Conservation (phyloP, 768 basidiomycete genomes). For the Leccinum uliginosum region DNA sequence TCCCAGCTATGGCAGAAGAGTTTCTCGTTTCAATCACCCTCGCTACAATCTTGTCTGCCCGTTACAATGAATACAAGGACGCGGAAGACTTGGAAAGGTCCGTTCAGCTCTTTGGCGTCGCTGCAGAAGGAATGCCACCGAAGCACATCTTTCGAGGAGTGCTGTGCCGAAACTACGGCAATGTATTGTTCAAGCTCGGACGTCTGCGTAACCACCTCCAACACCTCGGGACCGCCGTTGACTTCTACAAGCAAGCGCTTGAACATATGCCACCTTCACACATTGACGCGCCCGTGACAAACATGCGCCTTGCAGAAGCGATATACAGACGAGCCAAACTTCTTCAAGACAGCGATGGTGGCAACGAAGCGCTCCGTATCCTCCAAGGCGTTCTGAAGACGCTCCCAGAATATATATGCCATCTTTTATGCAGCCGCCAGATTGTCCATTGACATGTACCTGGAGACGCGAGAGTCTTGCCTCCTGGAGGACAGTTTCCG, state of each 20-base stretch:
- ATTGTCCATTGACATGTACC: neutral
- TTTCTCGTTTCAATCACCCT: conserved; percentile 2
- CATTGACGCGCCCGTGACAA: neutral
- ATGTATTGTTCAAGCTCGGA: conserved; percentile 7
- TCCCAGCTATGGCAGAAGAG: conserved; percentile 6
- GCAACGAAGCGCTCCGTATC: neutral
- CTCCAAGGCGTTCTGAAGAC: neutral
- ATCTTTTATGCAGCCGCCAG: neutral
- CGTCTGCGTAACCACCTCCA: neutral
- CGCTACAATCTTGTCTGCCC: conserved; percentile 12
- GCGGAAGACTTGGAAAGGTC: conserved; percentile 14
- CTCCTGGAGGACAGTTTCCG: conserved; percentile 13
- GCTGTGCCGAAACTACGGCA: conserved; percentile 12
- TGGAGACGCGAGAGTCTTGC: neutral
- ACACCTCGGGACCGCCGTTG: conserved; percentile 9
- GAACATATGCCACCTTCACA: conserved; percentile 11
- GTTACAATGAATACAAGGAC: neutral
- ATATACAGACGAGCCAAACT: neutral
- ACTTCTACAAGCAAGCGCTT: conserved; percentile 4
- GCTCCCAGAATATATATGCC: neutral
- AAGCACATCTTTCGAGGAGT: conserved; percentile 4
- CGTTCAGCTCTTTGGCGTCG: conserved; percentile 10
- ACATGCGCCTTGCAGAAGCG: conserved; percentile 1
- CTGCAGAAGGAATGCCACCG: conserved; percentile 9
- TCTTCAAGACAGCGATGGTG: neutral